A percentile compares a stretch with the other conserved stretches of the same genome.
Conservation (phyloP, 495 filamentous ascomycete species). For the Penicillium egyptiacum region DNA sequence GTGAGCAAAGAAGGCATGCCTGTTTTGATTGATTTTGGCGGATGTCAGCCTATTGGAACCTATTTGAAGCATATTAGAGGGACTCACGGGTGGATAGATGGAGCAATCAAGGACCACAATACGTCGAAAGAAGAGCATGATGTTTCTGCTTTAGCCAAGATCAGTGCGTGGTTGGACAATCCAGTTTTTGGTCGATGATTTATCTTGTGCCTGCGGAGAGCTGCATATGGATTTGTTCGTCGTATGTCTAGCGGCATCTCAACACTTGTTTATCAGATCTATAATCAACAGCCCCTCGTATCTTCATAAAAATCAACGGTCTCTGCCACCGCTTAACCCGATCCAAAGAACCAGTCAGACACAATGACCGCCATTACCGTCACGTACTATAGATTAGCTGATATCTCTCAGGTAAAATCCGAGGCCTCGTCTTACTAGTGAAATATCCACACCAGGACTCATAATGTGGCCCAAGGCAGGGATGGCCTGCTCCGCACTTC, state of each 20-base stretch:
- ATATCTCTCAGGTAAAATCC: not conserved
- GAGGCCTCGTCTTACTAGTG: constrained; percentile 18
- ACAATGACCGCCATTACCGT: not conserved
- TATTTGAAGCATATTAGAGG: constrained; percentile 26
- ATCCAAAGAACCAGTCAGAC: not conserved
- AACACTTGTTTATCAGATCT: too few species aligned
- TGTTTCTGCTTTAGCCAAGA: constrained; percentile 27
- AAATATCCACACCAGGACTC: constrained; percentile 26
- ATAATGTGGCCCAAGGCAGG: constrained; percentile 26
- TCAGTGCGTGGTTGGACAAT: constrained; percentile 23
- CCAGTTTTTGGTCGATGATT: not conserved
- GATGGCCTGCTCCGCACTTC: constrained; percentile 8
- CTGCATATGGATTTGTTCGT: too few species aligned
- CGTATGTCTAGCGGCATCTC: too few species aligned
- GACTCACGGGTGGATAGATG: constrained; percentile 32
- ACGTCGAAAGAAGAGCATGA: constrained; percentile 36
- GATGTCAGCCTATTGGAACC: constrained; percentile 26
- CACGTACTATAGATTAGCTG: not conserved
- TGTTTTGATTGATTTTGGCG: constrained; percentile 39
- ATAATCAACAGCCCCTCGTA: too few species aligned
- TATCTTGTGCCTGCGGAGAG: not conserved
- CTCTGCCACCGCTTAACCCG: not conserved
- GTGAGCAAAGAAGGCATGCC: constrained; percentile 26
- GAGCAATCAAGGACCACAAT: constrained; percentile 27
- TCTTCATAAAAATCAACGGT: not conserved